Conservation (phyloP, 306 rosid species). For the Dicorynia guianensis region DNA sequence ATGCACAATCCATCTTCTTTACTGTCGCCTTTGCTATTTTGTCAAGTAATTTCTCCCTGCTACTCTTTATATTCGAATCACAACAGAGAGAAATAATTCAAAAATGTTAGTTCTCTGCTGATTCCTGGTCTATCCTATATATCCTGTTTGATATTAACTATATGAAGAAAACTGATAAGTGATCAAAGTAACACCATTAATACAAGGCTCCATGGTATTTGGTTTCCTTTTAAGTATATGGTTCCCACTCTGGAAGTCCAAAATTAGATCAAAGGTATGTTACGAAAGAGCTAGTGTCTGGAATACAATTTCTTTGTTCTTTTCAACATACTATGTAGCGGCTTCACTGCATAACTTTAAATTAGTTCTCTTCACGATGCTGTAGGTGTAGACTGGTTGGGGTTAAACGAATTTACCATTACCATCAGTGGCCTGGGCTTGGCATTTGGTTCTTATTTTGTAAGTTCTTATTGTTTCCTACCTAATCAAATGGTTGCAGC, state of each 20-base stretch:
- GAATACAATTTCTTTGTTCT: not conserved
- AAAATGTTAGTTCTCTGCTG: not conserved
- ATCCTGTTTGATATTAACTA: not conserved
- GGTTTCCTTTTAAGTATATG: not conserved
- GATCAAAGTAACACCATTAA: not conserved
- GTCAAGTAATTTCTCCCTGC: slow-evolving; percentile 61
- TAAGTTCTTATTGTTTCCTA: slow-evolving; percentile 43
- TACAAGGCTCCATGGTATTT: not conserved
- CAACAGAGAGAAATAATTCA: not conserved
- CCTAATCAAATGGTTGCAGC: not conserved
- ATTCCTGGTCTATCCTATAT: not conserved
- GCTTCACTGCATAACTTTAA: not conserved
- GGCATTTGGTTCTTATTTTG: slow-evolving; percentile 69
- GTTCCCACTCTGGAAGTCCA: not conserved
- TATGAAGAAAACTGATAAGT: not conserved
- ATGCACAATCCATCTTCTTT: slow-evolving; percentile 75
- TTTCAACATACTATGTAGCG: not conserved
- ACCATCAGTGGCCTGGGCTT: slow-evolving; percentile 48
- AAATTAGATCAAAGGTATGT: slow-evolving; percentile 10
- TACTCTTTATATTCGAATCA: slow-evolving; percentile 4
- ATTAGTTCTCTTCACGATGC: slow-evolving; percentile 35
- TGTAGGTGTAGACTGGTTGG: slow-evolving; percentile 67
- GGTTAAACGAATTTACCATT: slow-evolving; percentile 51
- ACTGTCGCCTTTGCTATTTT: slow-evolving; percentile 40
- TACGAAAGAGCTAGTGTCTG: not conserved